phyloP scores from a whole-genome alignment of 768 basidiomycete species.

The Nidula microcarpa region DNA sequence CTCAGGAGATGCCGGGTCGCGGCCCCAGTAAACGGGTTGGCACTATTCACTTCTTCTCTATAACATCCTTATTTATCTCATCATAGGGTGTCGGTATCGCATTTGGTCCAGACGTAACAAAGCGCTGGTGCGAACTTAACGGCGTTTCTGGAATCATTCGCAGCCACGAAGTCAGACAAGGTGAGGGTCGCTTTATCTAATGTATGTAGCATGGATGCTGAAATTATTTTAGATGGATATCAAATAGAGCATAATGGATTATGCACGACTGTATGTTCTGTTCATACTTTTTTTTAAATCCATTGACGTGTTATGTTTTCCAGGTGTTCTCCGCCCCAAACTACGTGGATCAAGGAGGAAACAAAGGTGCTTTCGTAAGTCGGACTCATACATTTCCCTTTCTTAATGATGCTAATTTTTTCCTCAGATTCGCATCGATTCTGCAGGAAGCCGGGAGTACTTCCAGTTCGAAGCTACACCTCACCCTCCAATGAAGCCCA shows the following conservation, averaged over 20 bases:
- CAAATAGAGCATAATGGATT: slow-evolving; percentile 92
- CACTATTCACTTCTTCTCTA: neutral
- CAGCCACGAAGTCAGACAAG: slow-evolving; percentile 95
- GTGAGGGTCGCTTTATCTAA: slow-evolving; percentile 30
- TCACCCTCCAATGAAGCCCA: slow-evolving; percentile 89
- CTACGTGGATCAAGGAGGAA: slow-evolving; percentile 88
- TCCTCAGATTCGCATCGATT: slow-evolving; percentile 78
- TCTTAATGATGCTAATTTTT: slow-evolving; percentile 2
- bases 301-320: neutral
- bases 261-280: slow-evolving; percentile 75
- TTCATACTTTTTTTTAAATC: neutral
- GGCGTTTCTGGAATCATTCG: slow-evolving; percentile 86
- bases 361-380: slow-evolving; percentile 89
- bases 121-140: slow-evolving; percentile 84
- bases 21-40: slow-evolving; percentile 92
- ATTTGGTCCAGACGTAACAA: slow-evolving; percentile 94
- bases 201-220: neutral
- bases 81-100: slow-evolving; percentile 87
- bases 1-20: slow-evolving; percentile 82
- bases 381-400: neutral
- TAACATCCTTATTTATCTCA: too few species aligned
- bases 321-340: slow-evolving; percentile 95
- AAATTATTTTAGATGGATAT: slow-evolving; percentile 67
- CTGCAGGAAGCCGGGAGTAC: slow-evolving; percentile 69
- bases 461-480: slow-evolving; percentile 81